These are phyloP conservation scores for Quercus robur DNA, from an alignment of 306 rosid genomes.

Conservation along the genomic window DNA sequence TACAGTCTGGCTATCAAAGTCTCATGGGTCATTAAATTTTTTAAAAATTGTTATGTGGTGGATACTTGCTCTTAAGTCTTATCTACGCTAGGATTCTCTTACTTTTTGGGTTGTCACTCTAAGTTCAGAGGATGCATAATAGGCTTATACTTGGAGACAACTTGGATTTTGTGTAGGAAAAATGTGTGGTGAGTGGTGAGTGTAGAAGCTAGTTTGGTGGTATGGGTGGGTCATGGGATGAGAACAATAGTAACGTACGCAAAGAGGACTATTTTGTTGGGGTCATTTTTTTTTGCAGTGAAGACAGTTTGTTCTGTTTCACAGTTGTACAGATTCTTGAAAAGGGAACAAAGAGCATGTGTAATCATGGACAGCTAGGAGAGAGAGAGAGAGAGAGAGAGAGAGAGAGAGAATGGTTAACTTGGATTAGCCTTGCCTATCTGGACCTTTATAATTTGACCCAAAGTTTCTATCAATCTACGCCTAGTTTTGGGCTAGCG, in stretches of 20 bases:
- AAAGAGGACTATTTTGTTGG: conserved; percentile 2
- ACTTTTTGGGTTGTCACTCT: conserved; percentile 5
- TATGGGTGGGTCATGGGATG: not conserved
- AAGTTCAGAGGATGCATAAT: not conserved
- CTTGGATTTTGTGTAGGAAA: not conserved
- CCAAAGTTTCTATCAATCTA: too few species aligned
- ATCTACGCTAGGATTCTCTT: conserved; percentile 18
- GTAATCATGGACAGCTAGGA: conserved; percentile 35
- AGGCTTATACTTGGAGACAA: not conserved
- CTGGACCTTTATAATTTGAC: too few species aligned
- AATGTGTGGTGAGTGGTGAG: conserved; percentile 1
- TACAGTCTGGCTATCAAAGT: conserved; percentile 42
- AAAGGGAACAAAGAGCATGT: conserved; percentile 36
- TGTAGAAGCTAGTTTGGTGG: conserved; percentile 15
- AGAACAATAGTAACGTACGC: not conserved
- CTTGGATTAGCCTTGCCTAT: not conserved
- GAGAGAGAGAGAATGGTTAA: not conserved
- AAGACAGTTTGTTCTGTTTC: conserved; percentile 19
- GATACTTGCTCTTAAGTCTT: conserved; percentile 16
- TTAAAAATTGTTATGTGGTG: not conserved
- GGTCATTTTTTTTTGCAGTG: not conserved
- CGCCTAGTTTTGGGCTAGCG: too few species aligned
- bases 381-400: not conserved
- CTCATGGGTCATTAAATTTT: not conserved
- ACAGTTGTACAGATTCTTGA: conserved; percentile 34